A percentile compares a stretch with the other conserved stretches of the same genome.
Conservation (phyloP, 805 yeast genomes). For the Kodamaea lidongshanica region DNA sequence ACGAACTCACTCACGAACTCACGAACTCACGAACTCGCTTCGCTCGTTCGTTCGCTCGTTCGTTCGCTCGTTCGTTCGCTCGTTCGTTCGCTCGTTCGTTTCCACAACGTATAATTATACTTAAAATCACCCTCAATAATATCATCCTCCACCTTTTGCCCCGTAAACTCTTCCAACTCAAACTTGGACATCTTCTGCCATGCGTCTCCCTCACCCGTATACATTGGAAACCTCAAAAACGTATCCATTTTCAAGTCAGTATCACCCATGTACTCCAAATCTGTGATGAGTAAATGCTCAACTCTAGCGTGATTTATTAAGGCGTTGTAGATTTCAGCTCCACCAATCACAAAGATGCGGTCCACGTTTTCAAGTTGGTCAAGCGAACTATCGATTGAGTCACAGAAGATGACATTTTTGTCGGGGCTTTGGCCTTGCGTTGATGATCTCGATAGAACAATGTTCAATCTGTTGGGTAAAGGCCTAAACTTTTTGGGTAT, state of each 20-base stretch:
- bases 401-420: conserved; percentile 23
- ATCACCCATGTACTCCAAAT: conserved; percentile 36
- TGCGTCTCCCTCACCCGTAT: conserved; percentile 9
- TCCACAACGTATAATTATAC: conserved; percentile 63
- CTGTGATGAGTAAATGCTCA: conserved; percentile 62
- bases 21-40: too few species aligned
- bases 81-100: too few species aligned
- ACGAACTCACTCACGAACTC: too few species aligned
- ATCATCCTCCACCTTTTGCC: conserved; percentile 20
- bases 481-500: conserved; percentile 85
- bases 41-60: too few species aligned
- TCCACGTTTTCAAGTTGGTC: conserved; percentile 27
- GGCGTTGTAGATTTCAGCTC: conserved; percentile 75
- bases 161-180: conserved; percentile 36
- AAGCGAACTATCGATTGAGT: conserved; percentile 24
- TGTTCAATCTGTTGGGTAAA: conserved; percentile 64
- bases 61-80: too few species aligned
- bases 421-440: conserved; percentile 15
- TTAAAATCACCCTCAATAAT: conserved; percentile 38
- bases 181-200: conserved; percentile 34
- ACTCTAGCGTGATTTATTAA: conserved; percentile 41
- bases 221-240: conserved; percentile 41
- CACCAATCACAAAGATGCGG: conserved; percentile 81
- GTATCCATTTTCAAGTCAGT: conserved; percentile 57
- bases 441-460: conserved; percentile 58